Evolutionary conservation across 495 filamentous ascomycete species (phyloP).

Genomic region (Saxophila tyrrhenica): DNA sequence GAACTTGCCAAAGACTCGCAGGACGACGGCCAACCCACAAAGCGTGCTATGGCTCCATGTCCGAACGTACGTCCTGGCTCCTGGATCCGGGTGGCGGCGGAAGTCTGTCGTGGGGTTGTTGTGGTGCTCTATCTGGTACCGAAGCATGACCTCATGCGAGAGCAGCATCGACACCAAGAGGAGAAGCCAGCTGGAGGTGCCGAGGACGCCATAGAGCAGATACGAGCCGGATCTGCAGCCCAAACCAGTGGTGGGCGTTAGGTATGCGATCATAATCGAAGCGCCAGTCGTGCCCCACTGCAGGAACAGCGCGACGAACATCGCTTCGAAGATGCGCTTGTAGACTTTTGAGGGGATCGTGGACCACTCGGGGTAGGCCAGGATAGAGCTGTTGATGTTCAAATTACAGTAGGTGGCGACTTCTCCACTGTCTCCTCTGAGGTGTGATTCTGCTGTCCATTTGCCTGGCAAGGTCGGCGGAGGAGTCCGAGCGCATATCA

Average conservation of each 20-base stretch:
- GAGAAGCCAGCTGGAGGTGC: constrained; percentile 14
- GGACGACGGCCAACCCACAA: constrained; percentile 15
- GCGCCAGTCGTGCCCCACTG: constrained; percentile 20
- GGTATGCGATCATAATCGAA: constrained; percentile 17
- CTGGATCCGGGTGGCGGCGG: neutral
- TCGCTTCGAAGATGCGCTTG: constrained; percentile 16
- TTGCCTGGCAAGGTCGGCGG: neutral
- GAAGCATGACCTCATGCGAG: constrained; percentile 17
- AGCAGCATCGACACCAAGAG: constrained; percentile 15
- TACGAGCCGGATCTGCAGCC: constrained; percentile 15
- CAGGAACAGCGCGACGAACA: constrained; percentile 12
- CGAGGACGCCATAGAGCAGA: constrained; percentile 15
- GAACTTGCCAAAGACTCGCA: constrained; percentile 13
- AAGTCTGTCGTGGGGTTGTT: constrained; percentile 15
- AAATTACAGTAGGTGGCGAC: constrained; percentile 18
- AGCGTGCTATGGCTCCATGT: constrained; percentile 5
- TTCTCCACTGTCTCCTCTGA: constrained; percentile 15
- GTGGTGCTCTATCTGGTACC: constrained; percentile 18
- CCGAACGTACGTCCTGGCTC: neutral
- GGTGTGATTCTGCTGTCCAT: constrained; percentile 7
- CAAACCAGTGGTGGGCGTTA: constrained; percentile 17
- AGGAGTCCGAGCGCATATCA: neutral
- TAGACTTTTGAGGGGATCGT: constrained; percentile 14
- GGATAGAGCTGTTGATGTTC: constrained; percentile 10
- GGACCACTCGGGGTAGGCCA: constrained; percentile 18